A percentile compares a stretch with the other conserved stretches of the same genome.
Conservation (phyloP, 164 flowering plant species). For the Magnolia officinalis region DNA sequence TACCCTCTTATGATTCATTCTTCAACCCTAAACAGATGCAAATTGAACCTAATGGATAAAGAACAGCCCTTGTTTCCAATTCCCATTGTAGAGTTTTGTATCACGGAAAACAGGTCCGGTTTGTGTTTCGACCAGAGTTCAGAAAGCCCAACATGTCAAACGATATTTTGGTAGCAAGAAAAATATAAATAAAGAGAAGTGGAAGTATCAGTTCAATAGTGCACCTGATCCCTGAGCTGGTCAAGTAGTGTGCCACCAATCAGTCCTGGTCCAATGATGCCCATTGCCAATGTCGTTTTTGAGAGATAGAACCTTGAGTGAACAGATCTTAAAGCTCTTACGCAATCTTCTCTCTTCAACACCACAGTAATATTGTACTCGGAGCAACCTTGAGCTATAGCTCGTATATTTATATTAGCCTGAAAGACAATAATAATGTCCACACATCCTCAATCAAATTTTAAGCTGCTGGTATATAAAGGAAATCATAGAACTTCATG, state of each 20-base stretch:
- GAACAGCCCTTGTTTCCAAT: neutral
- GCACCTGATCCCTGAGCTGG: slow-evolving; percentile 88
- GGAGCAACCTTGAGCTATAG: slow-evolving; percentile 98
- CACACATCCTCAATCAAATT: neutral
- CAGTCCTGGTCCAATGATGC: slow-evolving; percentile 89
- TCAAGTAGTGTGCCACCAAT: slow-evolving; percentile 87
- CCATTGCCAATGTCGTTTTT: slow-evolving; percentile 83
- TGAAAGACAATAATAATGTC: slow-evolving; percentile 28
- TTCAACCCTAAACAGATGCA: neutral
- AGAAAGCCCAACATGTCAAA: neutral
- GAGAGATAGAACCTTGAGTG: slow-evolving; percentile 90
- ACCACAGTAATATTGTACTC: slow-evolving; percentile 94
- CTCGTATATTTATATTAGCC: slow-evolving; percentile 89
- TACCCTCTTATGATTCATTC: neutral
- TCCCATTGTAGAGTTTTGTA: neutral
- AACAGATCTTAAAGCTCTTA: slow-evolving; percentile 75
- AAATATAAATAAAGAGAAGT: neutral
- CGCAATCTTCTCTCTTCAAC: slow-evolving; percentile 81
- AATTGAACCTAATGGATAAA: neutral
- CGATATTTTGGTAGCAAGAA: neutral
- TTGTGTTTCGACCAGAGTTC: too few species aligned
- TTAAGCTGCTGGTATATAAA: neutral
- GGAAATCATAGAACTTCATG: neutral
- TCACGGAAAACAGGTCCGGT: too few species aligned
- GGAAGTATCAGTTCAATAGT: slow-evolving; percentile 2